These are phyloP conservation scores for Acacia pycnantha DNA, from an alignment of 331 rosid species.

Conservation along the genomic window DNA sequence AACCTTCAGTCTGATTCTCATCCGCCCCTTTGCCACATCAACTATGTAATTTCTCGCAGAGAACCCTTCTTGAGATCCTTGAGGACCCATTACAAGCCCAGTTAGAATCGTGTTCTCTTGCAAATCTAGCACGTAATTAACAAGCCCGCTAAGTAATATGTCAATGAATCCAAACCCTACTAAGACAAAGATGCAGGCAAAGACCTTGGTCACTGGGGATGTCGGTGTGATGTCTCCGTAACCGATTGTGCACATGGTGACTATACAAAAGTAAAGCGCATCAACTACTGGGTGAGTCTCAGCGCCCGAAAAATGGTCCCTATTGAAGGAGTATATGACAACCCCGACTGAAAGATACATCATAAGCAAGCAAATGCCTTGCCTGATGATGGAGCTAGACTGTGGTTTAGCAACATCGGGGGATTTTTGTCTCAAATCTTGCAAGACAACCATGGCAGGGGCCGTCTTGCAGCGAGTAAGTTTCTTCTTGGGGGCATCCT, in stretches of 20 bases:
- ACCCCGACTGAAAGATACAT: slow-evolving; percentile 68
- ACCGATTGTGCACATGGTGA: slow-evolving; percentile 90
- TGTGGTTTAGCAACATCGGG: slow-evolving; percentile 47
- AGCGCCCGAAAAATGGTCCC: slow-evolving; percentile 54
- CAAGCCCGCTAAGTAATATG: slow-evolving; percentile 71
- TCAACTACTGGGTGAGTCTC: slow-evolving; percentile 76
- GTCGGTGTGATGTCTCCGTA: slow-evolving; percentile 78
- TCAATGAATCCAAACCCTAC: slow-evolving; percentile 87
- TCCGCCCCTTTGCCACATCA: slow-evolving; percentile 82
- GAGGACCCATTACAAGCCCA: slow-evolving; percentile 44
- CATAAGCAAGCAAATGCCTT: slow-evolving; percentile 53
- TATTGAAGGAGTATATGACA: slow-evolving; percentile 60
- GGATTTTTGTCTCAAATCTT: slow-evolving; percentile 38
- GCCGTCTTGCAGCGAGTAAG: slow-evolving; percentile 77
- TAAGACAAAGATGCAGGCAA: slow-evolving; percentile 69
- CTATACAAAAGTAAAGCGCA: slow-evolving; percentile 79
- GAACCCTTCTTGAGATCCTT: slow-evolving; percentile 34
- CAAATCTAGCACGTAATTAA: slow-evolving; percentile 67
- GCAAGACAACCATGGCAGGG: slow-evolving; percentile 61
- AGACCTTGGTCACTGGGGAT: slow-evolving; percentile 54
- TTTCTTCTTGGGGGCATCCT: slow-evolving; percentile 33
- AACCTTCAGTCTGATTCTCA: slow-evolving; percentile 84
- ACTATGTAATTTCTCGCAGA: slow-evolving; percentile 62
- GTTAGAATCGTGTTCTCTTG: slow-evolving; percentile 65
- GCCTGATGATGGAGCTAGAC: slow-evolving; percentile 55